Evolutionary conservation across 2,329 filamentous ascomycete species (phyloP).

Genomic region (Nectriaceae sp.): DNA sequence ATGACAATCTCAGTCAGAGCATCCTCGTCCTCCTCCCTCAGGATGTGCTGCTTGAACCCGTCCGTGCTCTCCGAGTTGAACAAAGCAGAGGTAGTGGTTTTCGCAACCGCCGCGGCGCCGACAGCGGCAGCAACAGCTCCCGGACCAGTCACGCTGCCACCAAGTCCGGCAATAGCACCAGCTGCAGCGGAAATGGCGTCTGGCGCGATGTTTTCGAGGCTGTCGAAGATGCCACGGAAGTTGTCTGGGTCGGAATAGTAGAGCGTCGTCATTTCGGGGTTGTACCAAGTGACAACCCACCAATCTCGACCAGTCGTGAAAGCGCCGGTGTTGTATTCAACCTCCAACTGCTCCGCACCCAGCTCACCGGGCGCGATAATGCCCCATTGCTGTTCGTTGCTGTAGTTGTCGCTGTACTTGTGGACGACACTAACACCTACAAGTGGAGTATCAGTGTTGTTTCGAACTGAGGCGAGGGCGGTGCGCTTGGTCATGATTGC

Average conservation of each 20-base stretch:
- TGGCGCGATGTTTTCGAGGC: constrained; percentile 3
- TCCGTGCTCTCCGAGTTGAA: constrained; percentile 9
- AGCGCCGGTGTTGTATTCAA: constrained; percentile 17
- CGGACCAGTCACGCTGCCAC: not conserved
- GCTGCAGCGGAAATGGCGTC: not conserved
- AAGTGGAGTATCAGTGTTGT: constrained; percentile 13
- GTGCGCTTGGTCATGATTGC: constrained; percentile 9
- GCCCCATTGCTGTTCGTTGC: constrained; percentile 8
- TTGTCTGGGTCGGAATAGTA: constrained; percentile 16
- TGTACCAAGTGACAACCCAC: constrained; percentile 18
- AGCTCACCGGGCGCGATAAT: constrained; percentile 5
- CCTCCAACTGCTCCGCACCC: constrained; percentile 2
- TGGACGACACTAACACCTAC: constrained; percentile 10
- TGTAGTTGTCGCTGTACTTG: constrained; percentile 21
- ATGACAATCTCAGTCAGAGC: constrained; percentile 14
- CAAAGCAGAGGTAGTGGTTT: not conserved
- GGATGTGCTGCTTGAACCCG: constrained; percentile 18
- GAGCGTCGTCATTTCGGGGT: constrained; percentile 9
- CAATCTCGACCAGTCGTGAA: constrained; percentile 19
- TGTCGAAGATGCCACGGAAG: constrained; percentile 5
- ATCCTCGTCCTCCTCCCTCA: constrained; percentile 11
- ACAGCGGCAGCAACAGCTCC: not conserved
- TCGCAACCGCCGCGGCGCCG: constrained; percentile 1
- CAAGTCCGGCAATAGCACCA: not conserved
- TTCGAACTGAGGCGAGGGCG: constrained; percentile 11